Evolutionary conservation across 306 rosid species (phyloP), one percentile per base, ranked within the genome.

Genomic region (Gynostemma pentaphyllum): DNA sequence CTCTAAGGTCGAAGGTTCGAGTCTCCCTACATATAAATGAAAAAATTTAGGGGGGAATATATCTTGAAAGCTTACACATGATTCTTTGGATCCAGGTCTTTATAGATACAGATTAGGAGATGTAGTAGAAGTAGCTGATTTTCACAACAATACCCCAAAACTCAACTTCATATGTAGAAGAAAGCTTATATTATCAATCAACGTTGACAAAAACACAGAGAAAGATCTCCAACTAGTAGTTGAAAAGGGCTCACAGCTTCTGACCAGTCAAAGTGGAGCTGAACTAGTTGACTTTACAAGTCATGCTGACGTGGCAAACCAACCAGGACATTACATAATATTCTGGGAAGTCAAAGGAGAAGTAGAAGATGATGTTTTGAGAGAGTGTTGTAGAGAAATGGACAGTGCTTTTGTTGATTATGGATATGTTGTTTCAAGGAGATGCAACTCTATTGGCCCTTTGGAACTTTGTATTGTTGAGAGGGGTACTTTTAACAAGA

Each of bases 301-400:
- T 80, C 82, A 82, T n/a, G 96, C 95, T 0, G 72, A 85, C 22
- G 62, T 79, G 4, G 50, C 53, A 1, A 47, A 68, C 15, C 75
- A 76, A 15, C 95, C 96, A 0, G 96, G 98, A 0, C 85, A 91
- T 67, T 91, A 91, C 42, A 70, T 87, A 0, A 84, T 91, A 12
- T 91, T 66, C 76, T 88, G 95, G 98, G 98, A 91, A 71, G 76
- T 91, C 9, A 82, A 84, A n/a, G 98, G 98, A 0, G 68, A 91
- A 0, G 87, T 75, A 0, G 96, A 82, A 1, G 95, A 85, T 12
- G 42, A 41, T 11, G 52, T 86, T 13, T 71, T 88, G 0, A 16
- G 21, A 0, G 80, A 56, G n/a, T 88, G 98, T 19, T 88, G 96
- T 75, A 67, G 46, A 0, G 86, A 74, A 39, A 85, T 91, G 98